Evolutionary conservation across 108 stramenopile genomes (phyloP).

Genomic region (Skeletonema potamos): DNA sequence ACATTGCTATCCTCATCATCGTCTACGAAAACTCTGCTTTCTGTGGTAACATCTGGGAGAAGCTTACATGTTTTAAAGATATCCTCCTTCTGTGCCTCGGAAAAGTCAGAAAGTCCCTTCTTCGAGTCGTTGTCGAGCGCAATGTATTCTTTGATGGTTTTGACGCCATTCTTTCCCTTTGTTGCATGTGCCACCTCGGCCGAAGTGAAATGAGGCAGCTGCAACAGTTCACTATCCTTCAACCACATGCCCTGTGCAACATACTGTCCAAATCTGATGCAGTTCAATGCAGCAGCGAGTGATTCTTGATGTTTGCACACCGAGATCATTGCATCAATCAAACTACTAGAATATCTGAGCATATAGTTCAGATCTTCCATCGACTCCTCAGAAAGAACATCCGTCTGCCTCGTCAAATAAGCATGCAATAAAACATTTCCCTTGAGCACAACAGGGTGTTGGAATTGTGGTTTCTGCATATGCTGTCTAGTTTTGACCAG

Average conservation of each 20-base stretch:
- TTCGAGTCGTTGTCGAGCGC: conserved; percentile 70
- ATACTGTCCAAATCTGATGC: conserved; percentile 92
- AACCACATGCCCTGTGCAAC: conserved; percentile 92
- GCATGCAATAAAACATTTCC: conserved; percentile 96
- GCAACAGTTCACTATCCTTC: conserved; percentile 82
- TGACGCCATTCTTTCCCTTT: conserved; percentile 59
- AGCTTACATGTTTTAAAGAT: conserved; percentile 74
- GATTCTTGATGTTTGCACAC: conserved; percentile 90
- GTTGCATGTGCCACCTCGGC: conserved; percentile 75
- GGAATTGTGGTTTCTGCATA: conserved; percentile 93
- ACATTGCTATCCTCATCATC: conserved; percentile 95
- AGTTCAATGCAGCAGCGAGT: conserved; percentile 79
- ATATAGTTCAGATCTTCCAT: conserved; percentile 83
- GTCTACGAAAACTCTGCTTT: conserved; percentile 90
- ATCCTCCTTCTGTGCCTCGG: conserved; percentile 84
- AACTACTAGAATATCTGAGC: conserved; percentile 72
- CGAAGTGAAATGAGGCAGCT: conserved; percentile 90
- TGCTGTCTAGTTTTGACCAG: conserved; percentile 49
- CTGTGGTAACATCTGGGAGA: conserved; percentile 81
- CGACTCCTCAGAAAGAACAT: conserved; percentile 39
- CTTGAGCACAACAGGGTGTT: conserved; percentile 87
- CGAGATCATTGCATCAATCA: conserved; percentile 97
- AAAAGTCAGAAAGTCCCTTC: conserved; percentile 84
- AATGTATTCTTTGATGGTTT: conserved; percentile 73
- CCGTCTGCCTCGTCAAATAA: conserved; percentile 77